Evolutionary conservation across 306 rosid species (phyloP), one percentile per base, ranked within the genome.

Genomic region (Sicyos baderoa): DNA sequence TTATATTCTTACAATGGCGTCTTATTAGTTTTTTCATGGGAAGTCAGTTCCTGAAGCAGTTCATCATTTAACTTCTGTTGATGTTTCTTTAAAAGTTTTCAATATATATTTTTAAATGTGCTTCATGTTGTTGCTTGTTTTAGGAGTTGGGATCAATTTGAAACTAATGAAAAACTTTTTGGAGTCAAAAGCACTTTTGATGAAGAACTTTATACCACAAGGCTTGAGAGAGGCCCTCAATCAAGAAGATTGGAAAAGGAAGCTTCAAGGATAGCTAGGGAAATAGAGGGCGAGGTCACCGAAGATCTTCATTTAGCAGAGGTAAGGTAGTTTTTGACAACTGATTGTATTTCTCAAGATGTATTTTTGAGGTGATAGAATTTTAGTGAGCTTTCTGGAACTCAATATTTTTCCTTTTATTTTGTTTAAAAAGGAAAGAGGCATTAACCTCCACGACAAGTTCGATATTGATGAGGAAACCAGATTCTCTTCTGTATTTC

Each of bases 101-200:
- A 57, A 9, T 29, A 35, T 45, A 44, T 45, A 1, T 50, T 35
- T 18, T n/a, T 29, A 37, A 70, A 25, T 42, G 22, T 56, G 53
- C 9, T 50, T 29, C 50, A 25, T 77, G 35, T 74, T 75, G 9
- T 53, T 80, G 50, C 58, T 48, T 44, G 15, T 27, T 60, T 19
- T 52, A 88, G 98, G 85, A 86, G 85, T 56, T 93, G 98, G 98
- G 80, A 93, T 85, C 98, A 93, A 74, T 93, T 93, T 85, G 93
- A 88, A 80, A 84, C 91, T 29, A 93, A 93, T 72, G 83, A 85
- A 84, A 74, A 83, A 32, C 79, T 93, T 72, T 93, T 93, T 78
- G 98, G 98, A 52, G 97, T 89, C 37, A 89, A 82, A 83, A 93
- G 96, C 81, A 86, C 96, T 21, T 93, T 89, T 81, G 73, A 90